Percentiles rank a stretch among this genome's conserved stretches.
These are phyloP conservation scores for Haplosporangium sp. DNA, from an alignment of 371 early-diverging fungal species.

Conservation along the genomic window DNA sequence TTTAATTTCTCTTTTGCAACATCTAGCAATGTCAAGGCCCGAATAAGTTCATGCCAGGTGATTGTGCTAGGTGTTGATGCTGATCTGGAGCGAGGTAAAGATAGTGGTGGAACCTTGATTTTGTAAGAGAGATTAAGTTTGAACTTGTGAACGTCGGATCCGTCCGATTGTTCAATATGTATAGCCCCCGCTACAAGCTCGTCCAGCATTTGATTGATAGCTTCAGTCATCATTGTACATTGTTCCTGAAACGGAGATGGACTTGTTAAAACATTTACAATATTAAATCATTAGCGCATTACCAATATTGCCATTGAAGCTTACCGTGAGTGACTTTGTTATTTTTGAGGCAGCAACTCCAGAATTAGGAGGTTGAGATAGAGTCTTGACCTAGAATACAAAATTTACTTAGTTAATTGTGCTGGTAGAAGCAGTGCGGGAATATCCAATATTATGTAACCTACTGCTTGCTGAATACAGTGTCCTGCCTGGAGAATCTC, in stretches of 20 bases:
- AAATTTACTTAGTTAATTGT: background rate
- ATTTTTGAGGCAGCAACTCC: slow-evolving; percentile 40
- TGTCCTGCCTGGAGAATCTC: slow-evolving; percentile 53
- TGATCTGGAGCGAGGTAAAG: slow-evolving; percentile 22
- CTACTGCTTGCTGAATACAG: slow-evolving; percentile 54
- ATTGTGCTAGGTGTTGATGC: slow-evolving; percentile 29
- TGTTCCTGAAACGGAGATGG: slow-evolving; percentile 28
- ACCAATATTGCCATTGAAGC: background rate
- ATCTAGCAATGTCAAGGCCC: slow-evolving; percentile 33
- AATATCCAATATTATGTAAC: background rate
- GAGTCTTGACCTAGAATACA: slow-evolving; percentile 27
- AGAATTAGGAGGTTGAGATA: slow-evolving; percentile 35
- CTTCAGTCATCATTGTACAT: slow-evolving; percentile 44
- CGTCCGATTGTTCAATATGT: background rate
- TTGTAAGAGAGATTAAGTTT: slow-evolving; percentile 23
- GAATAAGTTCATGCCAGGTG: slow-evolving; percentile 47
- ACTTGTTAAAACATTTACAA: background rate
- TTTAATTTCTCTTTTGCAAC: slow-evolving; percentile 34
- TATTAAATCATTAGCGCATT: background rate
- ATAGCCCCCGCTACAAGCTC: slow-evolving; percentile 38
- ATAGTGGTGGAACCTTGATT: slow-evolving; percentile 35
- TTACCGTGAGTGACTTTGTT: slow-evolving; percentile 45
- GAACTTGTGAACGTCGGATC: slow-evolving; percentile 2
- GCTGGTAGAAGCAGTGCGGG: background rate
- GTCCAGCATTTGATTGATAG: slow-evolving; percentile 51